Conservation (phyloP, 139 green algal genomes). For the Closterium sp. region DNA sequence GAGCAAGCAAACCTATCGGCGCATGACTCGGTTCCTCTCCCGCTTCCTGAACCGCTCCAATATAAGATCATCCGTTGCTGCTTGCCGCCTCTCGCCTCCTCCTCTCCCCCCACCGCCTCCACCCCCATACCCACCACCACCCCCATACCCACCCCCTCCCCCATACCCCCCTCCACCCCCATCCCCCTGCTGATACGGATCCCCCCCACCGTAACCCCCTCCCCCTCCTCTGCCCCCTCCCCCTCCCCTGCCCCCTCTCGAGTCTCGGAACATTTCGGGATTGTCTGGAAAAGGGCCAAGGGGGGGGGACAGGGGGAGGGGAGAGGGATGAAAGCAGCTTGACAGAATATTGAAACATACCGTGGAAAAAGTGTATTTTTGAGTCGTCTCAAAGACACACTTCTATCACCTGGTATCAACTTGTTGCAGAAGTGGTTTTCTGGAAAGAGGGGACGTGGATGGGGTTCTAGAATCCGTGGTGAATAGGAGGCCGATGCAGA, state of each 20-base stretch:
- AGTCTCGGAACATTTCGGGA: background rate
- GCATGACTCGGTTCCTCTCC: constrained; percentile 22
- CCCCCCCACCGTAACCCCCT: background rate
- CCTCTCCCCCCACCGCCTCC: background rate
- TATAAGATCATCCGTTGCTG: constrained; percentile 42
- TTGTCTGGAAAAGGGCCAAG: background rate
- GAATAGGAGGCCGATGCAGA: background rate
- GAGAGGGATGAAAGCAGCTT: too few relatives aligned
- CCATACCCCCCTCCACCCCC: background rate
- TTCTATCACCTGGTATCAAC: too few relatives aligned
- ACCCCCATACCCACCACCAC: background rate
- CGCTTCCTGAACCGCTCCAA: constrained; percentile 41
- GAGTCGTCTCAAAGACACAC: too few relatives aligned
- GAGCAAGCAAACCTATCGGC: background rate
- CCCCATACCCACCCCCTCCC: background rate
- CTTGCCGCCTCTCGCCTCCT: constrained; percentile 6
- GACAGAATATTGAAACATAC: too few relatives aligned
- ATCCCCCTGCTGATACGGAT: background rate
- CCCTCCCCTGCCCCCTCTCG: background rate
- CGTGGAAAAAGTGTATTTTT: too few relatives aligned
- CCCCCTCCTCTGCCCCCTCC: background rate
- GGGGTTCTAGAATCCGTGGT: background rate
- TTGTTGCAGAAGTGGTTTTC: too few relatives aligned
- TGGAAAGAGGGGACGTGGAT: too few relatives aligned
- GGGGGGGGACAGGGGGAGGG: background rate